phyloP scores from a whole-genome alignment of 2,329 filamentous ascomycete genomes.

The Aspergillus phoenicis region DNA sequence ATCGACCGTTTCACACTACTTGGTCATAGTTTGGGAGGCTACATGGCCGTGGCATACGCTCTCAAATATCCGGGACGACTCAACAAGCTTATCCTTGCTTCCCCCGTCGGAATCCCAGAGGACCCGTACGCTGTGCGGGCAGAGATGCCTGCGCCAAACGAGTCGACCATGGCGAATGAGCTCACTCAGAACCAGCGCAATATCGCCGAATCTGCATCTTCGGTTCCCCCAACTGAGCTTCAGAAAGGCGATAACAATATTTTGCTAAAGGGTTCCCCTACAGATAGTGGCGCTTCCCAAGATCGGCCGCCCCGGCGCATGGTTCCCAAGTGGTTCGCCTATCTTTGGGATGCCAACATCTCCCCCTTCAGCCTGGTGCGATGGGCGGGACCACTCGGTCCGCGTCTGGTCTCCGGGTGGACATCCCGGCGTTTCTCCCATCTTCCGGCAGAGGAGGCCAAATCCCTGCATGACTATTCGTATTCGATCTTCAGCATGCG shows the following conservation, averaged over 20 bases:
- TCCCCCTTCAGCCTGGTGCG: slow-evolving; percentile 92
- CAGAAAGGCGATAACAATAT: slow-evolving; percentile 55
- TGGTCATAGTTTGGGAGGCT: slow-evolving; percentile 91
- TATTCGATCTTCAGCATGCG: slow-evolving; percentile 92
- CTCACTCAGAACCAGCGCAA: slow-evolving; percentile 72
- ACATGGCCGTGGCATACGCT: slow-evolving; percentile 92
- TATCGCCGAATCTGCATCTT: slow-evolving; percentile 31
- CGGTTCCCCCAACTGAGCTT: slow-evolving; percentile 24
- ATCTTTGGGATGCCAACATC: slow-evolving; percentile 95
- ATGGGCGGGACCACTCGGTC: slow-evolving; percentile 84
- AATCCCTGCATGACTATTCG: slow-evolving; percentile 87
- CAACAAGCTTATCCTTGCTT: slow-evolving; percentile 94
- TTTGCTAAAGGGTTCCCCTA: slow-evolving; percentile 46
- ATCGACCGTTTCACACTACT: slow-evolving; percentile 92
- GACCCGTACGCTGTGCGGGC: slow-evolving; percentile 86
- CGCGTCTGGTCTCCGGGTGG: slow-evolving; percentile 91
- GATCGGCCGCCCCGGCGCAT: slow-evolving; percentile 58
- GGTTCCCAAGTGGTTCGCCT: slow-evolving; percentile 82
- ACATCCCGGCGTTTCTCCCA: slow-evolving; percentile 90
- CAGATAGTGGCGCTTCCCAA: slow-evolving; percentile 27
- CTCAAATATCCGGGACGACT: slow-evolving; percentile 92
- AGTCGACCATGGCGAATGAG: slow-evolving; percentile 74
- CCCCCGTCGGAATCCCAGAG: slow-evolving; percentile 90
- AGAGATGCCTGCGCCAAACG: slow-evolving; percentile 74
- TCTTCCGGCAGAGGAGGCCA: slow-evolving; percentile 75